Conservation (phyloP, 1,284 basidiomycete species). For the Leccinum fallax region DNA sequence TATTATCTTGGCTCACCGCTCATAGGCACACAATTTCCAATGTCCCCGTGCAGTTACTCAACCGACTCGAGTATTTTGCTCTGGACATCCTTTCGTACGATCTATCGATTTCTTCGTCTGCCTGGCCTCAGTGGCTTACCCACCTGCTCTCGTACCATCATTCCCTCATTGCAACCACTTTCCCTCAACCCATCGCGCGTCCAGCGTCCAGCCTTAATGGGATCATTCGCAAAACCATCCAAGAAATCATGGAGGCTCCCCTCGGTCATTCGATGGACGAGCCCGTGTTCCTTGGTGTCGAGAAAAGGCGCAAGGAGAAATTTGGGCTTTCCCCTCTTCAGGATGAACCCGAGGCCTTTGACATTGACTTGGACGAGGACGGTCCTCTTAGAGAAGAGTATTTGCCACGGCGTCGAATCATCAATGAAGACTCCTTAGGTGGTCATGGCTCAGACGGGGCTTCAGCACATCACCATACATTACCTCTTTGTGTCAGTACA, state of each 20-base stretch:
- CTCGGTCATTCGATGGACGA: slow-evolving; percentile 43
- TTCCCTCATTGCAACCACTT: slow-evolving; percentile 56
- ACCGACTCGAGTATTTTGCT: slow-evolving; percentile 68
- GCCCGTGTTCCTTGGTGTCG: slow-evolving; percentile 71
- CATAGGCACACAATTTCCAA: slow-evolving; percentile 77
- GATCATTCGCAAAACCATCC: slow-evolving; percentile 67
- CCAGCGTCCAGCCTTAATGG: slow-evolving; percentile 69
- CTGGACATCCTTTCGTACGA: slow-evolving; percentile 71
- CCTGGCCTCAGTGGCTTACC: slow-evolving; percentile 72
- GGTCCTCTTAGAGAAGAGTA: slow-evolving; percentile 80
- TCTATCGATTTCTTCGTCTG: slow-evolving; percentile 59
- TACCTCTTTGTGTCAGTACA: slow-evolving; percentile 36
- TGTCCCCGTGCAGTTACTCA: slow-evolving; percentile 67
- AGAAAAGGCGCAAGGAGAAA: slow-evolving; percentile 58
- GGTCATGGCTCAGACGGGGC: slow-evolving; percentile 1
- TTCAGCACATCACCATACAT: slow-evolving; percentile 10
- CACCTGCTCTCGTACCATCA: slow-evolving; percentile 65
- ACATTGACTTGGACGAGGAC: slow-evolving; percentile 80
- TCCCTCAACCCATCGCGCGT: slow-evolving; percentile 76
- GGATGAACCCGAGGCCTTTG: slow-evolving; percentile 48
- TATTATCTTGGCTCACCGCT: slow-evolving; percentile 5
- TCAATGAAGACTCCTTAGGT: slow-evolving; percentile 19
- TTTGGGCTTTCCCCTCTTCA: slow-evolving; percentile 44
- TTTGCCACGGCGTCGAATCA: slow-evolving; percentile 63
- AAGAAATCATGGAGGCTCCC: slow-evolving; percentile 61